Base-by-base conservation (phyloP, 2,329 filamentous ascomycete genomes). In the Cercospora sp. region DNA sequence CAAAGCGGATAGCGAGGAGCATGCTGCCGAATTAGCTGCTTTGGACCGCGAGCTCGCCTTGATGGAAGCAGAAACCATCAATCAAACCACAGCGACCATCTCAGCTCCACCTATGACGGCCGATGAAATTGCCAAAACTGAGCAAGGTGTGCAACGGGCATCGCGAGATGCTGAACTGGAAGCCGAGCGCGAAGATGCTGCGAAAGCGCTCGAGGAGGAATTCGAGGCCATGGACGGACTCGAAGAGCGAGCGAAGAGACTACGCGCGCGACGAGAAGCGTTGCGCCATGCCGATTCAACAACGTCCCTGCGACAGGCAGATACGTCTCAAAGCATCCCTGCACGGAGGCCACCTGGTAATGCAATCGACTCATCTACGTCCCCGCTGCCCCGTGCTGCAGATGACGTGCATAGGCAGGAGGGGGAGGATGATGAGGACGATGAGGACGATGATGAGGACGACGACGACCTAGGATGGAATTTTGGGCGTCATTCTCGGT, bases 1-100 rank as follows among this genome's bases (percentile, higher is more conserved):
- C 5, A 10, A 69, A 28, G 69, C 71, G 9, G 69, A 70, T 12
- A 70, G 73, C 20, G 70, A 70, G 3, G 64, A 68, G 31, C 73
- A 75, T 64, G 53, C 64, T 5, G 72, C 55, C 23, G 80, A 81
- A 48, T 80, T 92, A 8, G 88, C 91, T 1, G 91, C 92, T 8
- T 96, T 97, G 76, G 90, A 97, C 77, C 91, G 91, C 2, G 92
- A 97, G 64, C 89, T 97, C 65, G 90, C 88, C 7, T 72, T 71
- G 18, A 66, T 77, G 59, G 76, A 78, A 63, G 64, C 68, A n/a
- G 53, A 51, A 65, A 63, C 18, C 76, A 8, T 31, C 76, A 20
- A 18, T 5, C 42, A 57, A 28, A 63, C 73, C 5, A 67, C 72
- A 12, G 62, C 73, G 2, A 80, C 81, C 7, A 83, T 84, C 59